Evolutionary conservation across 768 basidiomycete species (phyloP).

Genomic region (Imleria badia): DNA sequence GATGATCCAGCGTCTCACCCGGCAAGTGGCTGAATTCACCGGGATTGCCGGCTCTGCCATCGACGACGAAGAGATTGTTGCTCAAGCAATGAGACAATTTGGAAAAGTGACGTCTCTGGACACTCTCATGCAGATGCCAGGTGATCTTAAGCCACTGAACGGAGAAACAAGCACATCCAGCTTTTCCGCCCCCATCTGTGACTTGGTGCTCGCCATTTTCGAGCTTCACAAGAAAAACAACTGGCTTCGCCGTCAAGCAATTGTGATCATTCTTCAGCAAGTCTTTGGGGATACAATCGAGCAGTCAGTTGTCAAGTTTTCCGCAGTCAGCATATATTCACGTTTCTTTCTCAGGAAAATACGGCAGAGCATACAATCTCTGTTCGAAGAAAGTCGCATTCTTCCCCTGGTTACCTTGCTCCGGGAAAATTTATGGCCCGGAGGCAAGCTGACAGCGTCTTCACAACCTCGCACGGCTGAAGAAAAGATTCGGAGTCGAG

Average conservation of each 20-base stretch:
- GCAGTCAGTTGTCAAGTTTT: slow-evolving; percentile 51
- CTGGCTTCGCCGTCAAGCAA: slow-evolving; percentile 93
- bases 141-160: slow-evolving; percentile 76
- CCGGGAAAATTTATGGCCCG: slow-evolving; percentile 80
- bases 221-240: slow-evolving; percentile 96
- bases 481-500: slow-evolving; percentile 77
- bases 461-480: slow-evolving; percentile 68
- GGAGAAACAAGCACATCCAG: slow-evolving; percentile 87
- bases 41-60: slow-evolving; percentile 78
- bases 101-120: slow-evolving; percentile 68
- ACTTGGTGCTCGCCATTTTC: slow-evolving; percentile 89
- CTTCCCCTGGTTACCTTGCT: slow-evolving; percentile 65
- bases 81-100: slow-evolving; percentile 71
- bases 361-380: slow-evolving; percentile 67
- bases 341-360: slow-evolving; percentile 62
- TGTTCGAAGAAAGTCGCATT: slow-evolving; percentile 69
- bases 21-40: slow-evolving; percentile 86
- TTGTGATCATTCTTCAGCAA: slow-evolving; percentile 95
- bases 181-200: slow-evolving; percentile 93
- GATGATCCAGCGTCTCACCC: slow-evolving; percentile 86
- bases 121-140: slow-evolving; percentile 67
- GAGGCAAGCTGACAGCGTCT: slow-evolving; percentile 67
- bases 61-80: slow-evolving; percentile 82
- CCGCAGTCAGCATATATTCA: not conserved
- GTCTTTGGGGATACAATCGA: slow-evolving; percentile 95